Base-by-base conservation (phyloP, 2,329 filamentous ascomycete genomes). In the Gyromitra esculenta region DNA sequence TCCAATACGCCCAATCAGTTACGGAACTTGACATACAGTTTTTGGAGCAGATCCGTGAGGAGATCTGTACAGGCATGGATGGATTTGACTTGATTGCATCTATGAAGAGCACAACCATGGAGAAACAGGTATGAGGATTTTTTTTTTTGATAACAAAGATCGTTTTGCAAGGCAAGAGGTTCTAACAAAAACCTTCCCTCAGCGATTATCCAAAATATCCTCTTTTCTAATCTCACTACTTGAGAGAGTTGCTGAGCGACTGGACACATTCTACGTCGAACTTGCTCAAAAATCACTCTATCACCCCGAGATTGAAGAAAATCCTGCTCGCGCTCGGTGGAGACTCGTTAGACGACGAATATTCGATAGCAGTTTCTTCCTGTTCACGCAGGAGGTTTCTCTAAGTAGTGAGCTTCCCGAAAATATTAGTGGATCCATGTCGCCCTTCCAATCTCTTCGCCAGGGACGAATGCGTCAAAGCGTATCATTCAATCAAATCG, bases 51-150 rank as follows among this genome's bases (percentile, higher is more conserved):
- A 85, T 88, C 1, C 84, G 87, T 5, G 85, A 86, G 62, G 87
- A 88, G 77, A 86, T 85, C 0, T 87, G 86, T 66, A 83, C 83
- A 25, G 87, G 87, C 7, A 88, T 88, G 86, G 87, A 88, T 75
- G 87, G 87, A 0, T 87, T 87, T 35, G 86, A 85, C 57, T 84
- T 83, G 25, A 82, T 88, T 37, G 84, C 85, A 78, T 81, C 81
- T 1, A 84, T 74, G 64, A 77, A 75, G 39, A 52, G 25, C 50
- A 45, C 43, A 41, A 56, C 41, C 5, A 60, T 54, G 18, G 68
- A 67, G 43, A 73, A 73, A 37, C 69, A 72, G 66, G 73, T 73
- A 65, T 18, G 37, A 31, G 25, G 2, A 2, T 31, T 31, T 31
- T 31, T 31, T 31, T 31, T 48, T 11, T 37, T 9, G 0, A 67